Evolutionary conservation across 2,329 filamentous ascomycete species (phyloP).

Genomic region (Thielaviopsis ethacetica): DNA sequence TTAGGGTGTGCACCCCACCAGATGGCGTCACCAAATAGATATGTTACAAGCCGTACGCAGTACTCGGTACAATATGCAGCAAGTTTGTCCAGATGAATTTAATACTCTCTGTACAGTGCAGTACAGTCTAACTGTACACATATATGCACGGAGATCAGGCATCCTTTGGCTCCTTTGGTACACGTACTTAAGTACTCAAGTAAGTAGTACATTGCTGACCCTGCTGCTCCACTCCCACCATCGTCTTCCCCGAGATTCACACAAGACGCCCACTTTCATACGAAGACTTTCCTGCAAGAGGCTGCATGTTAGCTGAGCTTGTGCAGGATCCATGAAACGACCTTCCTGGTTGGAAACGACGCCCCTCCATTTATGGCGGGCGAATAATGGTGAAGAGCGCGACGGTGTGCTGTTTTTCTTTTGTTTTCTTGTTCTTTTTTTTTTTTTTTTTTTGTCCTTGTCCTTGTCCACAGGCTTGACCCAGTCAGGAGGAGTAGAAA

Average conservation of each 20-base stretch:
- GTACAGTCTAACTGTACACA: too few species aligned
- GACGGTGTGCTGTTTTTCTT: neutral
- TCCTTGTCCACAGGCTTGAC: neutral
- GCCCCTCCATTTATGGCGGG: neutral
- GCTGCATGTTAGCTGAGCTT: too few species aligned
- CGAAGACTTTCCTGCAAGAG: too few species aligned
- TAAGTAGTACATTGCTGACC: too few species aligned
- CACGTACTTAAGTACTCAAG: too few species aligned
- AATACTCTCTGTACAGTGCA: too few species aligned
- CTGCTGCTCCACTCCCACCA: too few species aligned
- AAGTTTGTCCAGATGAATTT: neutral
- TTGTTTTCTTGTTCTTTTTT: neutral
- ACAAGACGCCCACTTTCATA: neutral
- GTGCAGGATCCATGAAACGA: neutral
- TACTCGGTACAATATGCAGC: neutral
- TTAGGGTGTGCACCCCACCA: neutral
- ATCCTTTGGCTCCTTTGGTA: neutral
- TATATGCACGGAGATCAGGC: neutral
- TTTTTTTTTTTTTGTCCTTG: neutral
- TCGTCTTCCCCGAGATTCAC: neutral
- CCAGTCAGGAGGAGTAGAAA: too few species aligned
- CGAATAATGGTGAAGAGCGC: neutral
- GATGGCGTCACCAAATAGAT: neutral
- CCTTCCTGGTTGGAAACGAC: neutral
- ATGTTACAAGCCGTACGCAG: too few species aligned